Conservation (phyloP, 1,139 yeast species). For the Magnusiomyces magnusii region DNA sequence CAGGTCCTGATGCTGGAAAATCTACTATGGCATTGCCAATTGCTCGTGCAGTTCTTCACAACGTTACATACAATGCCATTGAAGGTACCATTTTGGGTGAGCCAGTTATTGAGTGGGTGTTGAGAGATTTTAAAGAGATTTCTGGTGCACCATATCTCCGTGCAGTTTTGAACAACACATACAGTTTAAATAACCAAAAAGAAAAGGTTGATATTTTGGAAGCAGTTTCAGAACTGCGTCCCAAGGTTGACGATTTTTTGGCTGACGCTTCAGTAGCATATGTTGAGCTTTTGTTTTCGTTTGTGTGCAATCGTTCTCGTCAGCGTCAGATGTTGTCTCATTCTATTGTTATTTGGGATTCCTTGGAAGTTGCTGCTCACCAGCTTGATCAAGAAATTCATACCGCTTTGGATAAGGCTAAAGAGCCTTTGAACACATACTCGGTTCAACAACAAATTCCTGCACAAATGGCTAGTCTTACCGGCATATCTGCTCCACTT, state of each 20-base stretch:
- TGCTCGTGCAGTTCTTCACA: constrained; percentile 29
- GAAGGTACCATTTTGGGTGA: constrained; percentile 20
- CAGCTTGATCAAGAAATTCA: constrained; percentile 91
- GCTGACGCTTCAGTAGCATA: constrained; percentile 28
- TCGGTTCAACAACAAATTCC: not conserved
- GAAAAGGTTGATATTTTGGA: constrained; percentile 7
- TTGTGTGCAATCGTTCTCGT: constrained; percentile 63
- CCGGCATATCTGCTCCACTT: not conserved
- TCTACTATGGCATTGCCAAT: constrained; percentile 25
- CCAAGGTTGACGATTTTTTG: constrained; percentile 22
- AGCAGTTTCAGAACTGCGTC: constrained; percentile 15
- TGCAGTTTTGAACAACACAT: constrained; percentile 2
- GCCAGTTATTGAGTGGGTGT: constrained; percentile 27
- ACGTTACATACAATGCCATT: constrained; percentile 18
- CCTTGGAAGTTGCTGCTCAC: constrained; percentile 80
- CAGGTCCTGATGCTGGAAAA: constrained; percentile 20
- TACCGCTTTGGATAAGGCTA: constrained; percentile 32
- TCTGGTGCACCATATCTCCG: constrained; percentile 18
- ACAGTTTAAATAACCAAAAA: constrained; percentile 3
- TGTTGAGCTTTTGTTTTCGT: constrained; percentile 45
- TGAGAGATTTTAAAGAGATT: constrained; percentile 29
- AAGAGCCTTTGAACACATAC: constrained; percentile 6
- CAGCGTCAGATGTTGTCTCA: constrained; percentile 67
- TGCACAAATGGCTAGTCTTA: not conserved
- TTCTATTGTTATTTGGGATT: constrained; percentile 60